A percentile compares a stretch with the other conserved stretches of the same genome.
Evolutionary conservation across 495 filamentous ascomycete genomes (phyloP).

Genomic region (Aspergillus nidulans): DNA sequence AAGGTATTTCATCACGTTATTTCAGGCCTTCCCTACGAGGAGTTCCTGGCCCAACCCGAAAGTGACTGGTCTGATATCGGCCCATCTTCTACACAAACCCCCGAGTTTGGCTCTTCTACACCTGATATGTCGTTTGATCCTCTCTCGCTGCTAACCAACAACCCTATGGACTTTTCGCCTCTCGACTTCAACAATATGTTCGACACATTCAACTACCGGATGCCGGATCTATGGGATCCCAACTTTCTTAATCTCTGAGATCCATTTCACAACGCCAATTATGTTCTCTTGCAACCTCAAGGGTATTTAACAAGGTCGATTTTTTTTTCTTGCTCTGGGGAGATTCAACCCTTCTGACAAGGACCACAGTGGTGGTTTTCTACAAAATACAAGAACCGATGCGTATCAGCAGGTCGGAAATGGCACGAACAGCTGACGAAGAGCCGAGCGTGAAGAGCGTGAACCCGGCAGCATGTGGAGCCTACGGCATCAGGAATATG

Average conservation of each 20-base stretch:
- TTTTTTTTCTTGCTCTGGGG: too few relatives aligned
- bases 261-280: too few relatives aligned
- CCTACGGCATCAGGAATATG: too few relatives aligned
- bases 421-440: too few relatives aligned
- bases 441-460: too few relatives aligned
- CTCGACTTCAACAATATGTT: conserved; percentile 35
- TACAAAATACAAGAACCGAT: too few relatives aligned
- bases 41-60: conserved; percentile 20
- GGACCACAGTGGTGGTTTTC: too few relatives aligned
- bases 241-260: conserved; percentile 20
- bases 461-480: too few relatives aligned
- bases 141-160: conserved; percentile 20
- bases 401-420: too few relatives aligned
- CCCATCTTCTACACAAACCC: neutral
- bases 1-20: conserved; percentile 24
- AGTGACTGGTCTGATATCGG: neutral
- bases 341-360: too few relatives aligned
- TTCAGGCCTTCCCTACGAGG: conserved; percentile 22
- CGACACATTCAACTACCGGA: conserved; percentile 25
- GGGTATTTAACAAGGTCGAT: too few relatives aligned
- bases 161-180: conserved; percentile 30
- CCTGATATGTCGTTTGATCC: conserved; percentile 28
- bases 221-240: conserved; percentile 30
- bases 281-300: too few relatives aligned
- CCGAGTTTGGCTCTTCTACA: conserved; percentile 13